These are phyloP conservation scores for Suillus brevipes DNA, from an alignment of 768 basidiomycete genomes.

Conservation along the genomic window DNA sequence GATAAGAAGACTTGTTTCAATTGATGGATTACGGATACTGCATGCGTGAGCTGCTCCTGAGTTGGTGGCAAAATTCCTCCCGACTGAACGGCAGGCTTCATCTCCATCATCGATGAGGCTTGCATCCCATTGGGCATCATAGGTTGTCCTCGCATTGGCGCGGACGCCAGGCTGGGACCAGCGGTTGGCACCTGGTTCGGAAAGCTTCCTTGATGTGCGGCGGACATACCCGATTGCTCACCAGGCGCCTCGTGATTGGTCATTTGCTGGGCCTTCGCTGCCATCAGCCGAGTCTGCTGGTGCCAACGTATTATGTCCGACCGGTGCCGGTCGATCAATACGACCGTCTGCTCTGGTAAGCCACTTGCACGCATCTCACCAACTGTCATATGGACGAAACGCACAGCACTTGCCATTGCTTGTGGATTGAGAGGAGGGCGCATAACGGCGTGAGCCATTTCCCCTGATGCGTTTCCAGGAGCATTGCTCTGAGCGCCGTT, in stretches of 20 bases:
- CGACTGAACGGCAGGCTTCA: background rate
- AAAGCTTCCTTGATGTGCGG: slow-evolving; percentile 11
- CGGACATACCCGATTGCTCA: slow-evolving; percentile 18
- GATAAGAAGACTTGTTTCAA: slow-evolving; percentile 36
- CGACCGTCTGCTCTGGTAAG: slow-evolving; percentile 51
- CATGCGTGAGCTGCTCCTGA: slow-evolving; percentile 36
- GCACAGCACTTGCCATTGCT: slow-evolving; percentile 46
- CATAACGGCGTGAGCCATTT: background rate
- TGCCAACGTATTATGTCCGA: slow-evolving; percentile 24
- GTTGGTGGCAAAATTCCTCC: slow-evolving; percentile 15
- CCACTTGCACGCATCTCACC: slow-evolving; percentile 54
- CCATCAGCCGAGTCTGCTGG: slow-evolving; percentile 23
- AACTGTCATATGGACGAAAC: slow-evolving; percentile 45
- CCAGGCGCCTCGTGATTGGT: background rate
- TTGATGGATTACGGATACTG: slow-evolving; percentile 28
- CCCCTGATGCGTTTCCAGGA: slow-evolving; percentile 4
- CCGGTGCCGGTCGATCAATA: slow-evolving; percentile 58
- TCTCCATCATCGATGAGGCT: background rate
- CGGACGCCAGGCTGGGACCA: background rate
- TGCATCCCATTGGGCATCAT: slow-evolving; percentile 1
- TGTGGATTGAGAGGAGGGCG: slow-evolving; percentile 23
- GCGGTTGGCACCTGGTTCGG: slow-evolving; percentile 1
- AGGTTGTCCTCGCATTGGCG: background rate
- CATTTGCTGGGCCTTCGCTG: background rate
- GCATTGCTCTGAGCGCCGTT: slow-evolving; percentile 18